These are phyloP conservation scores for Artemisia argyi DNA, from an alignment of 129 eudicot species.

Conservation along the genomic window DNA sequence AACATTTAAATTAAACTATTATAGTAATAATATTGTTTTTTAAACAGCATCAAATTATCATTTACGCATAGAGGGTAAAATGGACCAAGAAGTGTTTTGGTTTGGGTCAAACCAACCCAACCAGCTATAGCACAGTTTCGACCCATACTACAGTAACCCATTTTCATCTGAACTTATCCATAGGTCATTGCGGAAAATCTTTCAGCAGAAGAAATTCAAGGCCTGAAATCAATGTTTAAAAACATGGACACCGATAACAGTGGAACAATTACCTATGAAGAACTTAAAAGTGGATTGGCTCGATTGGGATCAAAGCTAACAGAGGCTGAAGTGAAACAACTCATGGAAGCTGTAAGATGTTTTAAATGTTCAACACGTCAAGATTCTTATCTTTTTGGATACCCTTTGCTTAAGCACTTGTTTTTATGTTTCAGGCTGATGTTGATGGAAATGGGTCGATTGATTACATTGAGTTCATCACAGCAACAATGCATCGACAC, in stretches of 20 bases:
- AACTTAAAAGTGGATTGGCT: constrained; percentile 82
- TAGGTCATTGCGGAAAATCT: constrained; percentile 93
- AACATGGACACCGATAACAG: constrained; percentile 91
- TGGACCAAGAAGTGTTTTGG: too few species aligned
- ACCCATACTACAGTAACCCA: too few species aligned
- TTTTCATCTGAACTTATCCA: too few species aligned
- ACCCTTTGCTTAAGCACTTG: not conserved
- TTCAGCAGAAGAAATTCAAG: constrained; percentile 85
- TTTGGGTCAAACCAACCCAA: too few species aligned
- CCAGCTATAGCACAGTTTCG: too few species aligned
- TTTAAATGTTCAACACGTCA: not conserved
- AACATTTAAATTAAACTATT: too few species aligned
- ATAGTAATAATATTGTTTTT: too few species aligned
- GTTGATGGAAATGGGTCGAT: constrained; percentile 93
- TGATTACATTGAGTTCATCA: constrained; percentile 84
- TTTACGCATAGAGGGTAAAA: too few species aligned
- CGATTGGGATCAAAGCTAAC: constrained; percentile 89
- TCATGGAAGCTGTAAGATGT: constrained; percentile 90
- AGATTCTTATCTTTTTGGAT: constrained; percentile 5
- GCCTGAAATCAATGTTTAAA: constrained; percentile 75
- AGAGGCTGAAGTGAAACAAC: constrained; percentile 83
- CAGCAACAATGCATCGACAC: constrained; percentile 96
- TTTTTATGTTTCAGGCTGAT: constrained; percentile 57
- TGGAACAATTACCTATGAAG: constrained; percentile 87
- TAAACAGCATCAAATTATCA: too few species aligned